phyloP scores from a whole-genome alignment of 2,329 filamentous ascomycete species.

The Aschersonia sp. region DNA sequence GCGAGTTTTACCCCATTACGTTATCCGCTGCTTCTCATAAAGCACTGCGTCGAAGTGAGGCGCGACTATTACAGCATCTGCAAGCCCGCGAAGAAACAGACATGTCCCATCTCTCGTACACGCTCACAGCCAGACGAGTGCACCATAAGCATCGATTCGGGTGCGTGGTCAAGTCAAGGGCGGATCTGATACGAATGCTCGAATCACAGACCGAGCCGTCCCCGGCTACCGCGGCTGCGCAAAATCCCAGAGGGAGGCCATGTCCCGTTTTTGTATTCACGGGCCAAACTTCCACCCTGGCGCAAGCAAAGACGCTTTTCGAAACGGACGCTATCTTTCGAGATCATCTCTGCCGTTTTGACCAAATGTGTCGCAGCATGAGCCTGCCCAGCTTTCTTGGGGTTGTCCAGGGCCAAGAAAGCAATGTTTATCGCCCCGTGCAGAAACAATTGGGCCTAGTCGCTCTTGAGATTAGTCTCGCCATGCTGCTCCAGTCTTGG shows the following conservation, averaged over 20 bases:
- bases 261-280: not conserved
- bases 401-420: conserved; percentile 23
- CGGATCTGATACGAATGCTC: not conserved
- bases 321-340: conserved; percentile 15
- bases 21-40: not conserved
- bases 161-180: not conserved
- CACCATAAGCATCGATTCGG: not conserved
- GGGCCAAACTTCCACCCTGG: not conserved
- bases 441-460: conserved; percentile 20
- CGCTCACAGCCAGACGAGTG: not conserved
- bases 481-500: conserved; percentile 19
- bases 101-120: not conserved
- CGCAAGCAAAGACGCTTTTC: conserved; percentile 12
- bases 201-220: not conserved
- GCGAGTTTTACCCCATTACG: not conserved
- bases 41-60: not conserved
- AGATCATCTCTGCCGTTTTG: conserved; percentile 13
- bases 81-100: not conserved
- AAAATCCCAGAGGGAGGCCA: not conserved
- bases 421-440: conserved; percentile 3
- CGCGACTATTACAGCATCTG: not conserved
- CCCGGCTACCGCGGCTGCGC: not conserved
- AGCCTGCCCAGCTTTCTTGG: conserved; percentile 21
- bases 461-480: conserved; percentile 23
- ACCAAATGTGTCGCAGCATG: conserved; percentile 12